Evolutionary conservation across 768 basidiomycete genomes (phyloP).

Genomic region (Gelatoporia subvermispora): DNA sequence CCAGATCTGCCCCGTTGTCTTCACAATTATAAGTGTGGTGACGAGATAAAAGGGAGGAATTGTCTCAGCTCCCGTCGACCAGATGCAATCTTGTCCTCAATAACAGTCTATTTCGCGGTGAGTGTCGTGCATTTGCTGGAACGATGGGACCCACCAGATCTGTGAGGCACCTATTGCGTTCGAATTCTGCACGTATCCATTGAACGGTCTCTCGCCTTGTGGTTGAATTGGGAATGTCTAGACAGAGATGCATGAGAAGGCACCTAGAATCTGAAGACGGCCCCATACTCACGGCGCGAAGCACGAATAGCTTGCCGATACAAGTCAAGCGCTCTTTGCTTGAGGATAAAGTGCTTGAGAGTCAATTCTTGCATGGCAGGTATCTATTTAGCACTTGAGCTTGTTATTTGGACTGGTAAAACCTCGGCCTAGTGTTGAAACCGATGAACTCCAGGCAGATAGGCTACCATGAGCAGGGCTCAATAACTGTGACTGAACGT

Average conservation of each 20-base stretch:
- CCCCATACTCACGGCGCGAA: conserved; percentile 47
- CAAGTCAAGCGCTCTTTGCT: conserved; percentile 51
- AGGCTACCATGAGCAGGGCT: too few relatives aligned
- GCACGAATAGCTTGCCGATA: conserved; percentile 70
- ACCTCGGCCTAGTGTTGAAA: too few relatives aligned
- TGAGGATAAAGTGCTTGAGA: conserved; percentile 74
- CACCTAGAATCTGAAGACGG: background rate
- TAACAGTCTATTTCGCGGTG: conserved; percentile 36
- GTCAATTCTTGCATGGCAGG: conserved; percentile 24
- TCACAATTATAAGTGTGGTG: conserved; percentile 1
- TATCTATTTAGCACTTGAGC: background rate
- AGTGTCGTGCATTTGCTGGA: background rate
- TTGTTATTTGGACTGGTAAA: background rate
- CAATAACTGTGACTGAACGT: too few relatives aligned
- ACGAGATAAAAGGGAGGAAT: conserved; percentile 39
- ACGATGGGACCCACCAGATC: conserved; percentile 45
- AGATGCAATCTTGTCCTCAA: conserved; percentile 56
- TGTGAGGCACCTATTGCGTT: conserved; percentile 50
- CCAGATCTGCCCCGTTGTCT: background rate
- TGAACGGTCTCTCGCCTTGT: conserved; percentile 60
- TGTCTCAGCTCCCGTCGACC: conserved; percentile 57
- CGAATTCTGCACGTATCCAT: conserved; percentile 74
- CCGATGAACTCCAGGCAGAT: too few relatives aligned
- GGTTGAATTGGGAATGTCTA: conserved; percentile 59
- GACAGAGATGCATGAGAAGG: conserved; percentile 7